Conservation (phyloP, 2,329 filamentous ascomycete species). For the Coniochaeta sp. region DNA sequence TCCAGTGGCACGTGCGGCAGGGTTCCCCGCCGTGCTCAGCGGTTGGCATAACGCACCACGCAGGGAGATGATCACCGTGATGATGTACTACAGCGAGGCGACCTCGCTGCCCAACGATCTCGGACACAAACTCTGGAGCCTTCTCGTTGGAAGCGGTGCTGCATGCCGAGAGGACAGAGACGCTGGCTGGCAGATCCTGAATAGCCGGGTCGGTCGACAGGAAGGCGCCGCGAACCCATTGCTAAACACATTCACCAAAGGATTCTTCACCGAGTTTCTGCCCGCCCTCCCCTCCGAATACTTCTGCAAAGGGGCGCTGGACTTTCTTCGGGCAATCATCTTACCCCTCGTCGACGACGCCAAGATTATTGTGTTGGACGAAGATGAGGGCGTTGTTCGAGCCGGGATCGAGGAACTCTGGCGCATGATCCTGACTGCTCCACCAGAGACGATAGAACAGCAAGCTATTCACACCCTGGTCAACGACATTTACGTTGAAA, state of each 20-base stretch:
- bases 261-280: conserved; percentile 49
- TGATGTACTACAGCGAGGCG: conserved; percentile 39
- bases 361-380: conserved; percentile 39
- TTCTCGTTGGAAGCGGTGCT: conserved; percentile 60
- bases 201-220: conserved; percentile 33
- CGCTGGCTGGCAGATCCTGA: conserved; percentile 63
- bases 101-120: conserved; percentile 55
- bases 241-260: conserved; percentile 47
- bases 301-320: conserved; percentile 55
- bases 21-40: conserved; percentile 37
- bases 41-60: conserved; percentile 44
- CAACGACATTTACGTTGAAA: conserved; percentile 60
- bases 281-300: conserved; percentile 48
- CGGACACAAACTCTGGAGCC: conserved; percentile 61
- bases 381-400: conserved; percentile 43
- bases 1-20: conserved; percentile 28
- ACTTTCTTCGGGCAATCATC: conserved; percentile 52
- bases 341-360: conserved; percentile 37
- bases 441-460: conserved; percentile 57
- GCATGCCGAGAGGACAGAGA: conserved; percentile 54
- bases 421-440: conserved; percentile 69
- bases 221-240: conserved; percentile 21
- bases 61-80: conserved; percentile 56
- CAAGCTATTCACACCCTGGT: conserved; percentile 66
- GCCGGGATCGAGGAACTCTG: conserved; percentile 67